A percentile compares a stretch with the other conserved stretches of the same genome.
These are phyloP conservation scores for Zygosaccharomyces pseudobailii DNA, from an alignment of 1,139 yeast species.

Conservation along the genomic window DNA sequence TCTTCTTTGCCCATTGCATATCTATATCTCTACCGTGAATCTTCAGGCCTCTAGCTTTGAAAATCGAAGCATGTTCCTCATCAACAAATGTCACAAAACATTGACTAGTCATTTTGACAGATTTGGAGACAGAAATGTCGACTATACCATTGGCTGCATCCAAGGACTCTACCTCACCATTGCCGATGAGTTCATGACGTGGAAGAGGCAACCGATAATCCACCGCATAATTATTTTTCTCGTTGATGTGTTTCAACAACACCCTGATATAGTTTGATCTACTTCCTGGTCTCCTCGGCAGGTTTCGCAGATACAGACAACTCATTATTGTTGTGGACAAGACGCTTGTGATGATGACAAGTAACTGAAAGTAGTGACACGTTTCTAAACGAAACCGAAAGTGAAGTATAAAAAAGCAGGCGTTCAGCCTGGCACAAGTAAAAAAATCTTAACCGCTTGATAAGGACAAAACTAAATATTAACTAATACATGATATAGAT, in stretches of 20 bases:
- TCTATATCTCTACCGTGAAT: conserved; percentile 55
- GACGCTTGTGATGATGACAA: too few species aligned
- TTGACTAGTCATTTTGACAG: conserved; percentile 62
- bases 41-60: conserved; percentile 39
- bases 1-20: conserved; percentile 39
- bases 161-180: conserved; percentile 6
- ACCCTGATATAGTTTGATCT: conserved; percentile 17
- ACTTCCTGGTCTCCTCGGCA: conserved; percentile 28
- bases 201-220: conserved; percentile 16
- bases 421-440: not conserved
- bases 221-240: conserved; percentile 16
- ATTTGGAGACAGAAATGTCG: conserved; percentile 20
- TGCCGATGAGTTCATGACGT: conserved; percentile 4
- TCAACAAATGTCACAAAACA: conserved; percentile 70
- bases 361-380: too few species aligned
- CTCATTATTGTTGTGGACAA: not conserved
- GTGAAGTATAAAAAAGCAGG: too few species aligned
- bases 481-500: conserved; percentile 14
- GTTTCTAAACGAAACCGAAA: too few species aligned
- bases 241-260: conserved; percentile 20
- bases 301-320: conserved; percentile 20
- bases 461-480: conserved; percentile 16
- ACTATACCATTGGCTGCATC: conserved; percentile 21
- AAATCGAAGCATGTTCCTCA: conserved; percentile 44
- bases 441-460: conserved; percentile 12